Conservation (phyloP, 306 rosid genomes). For the Prinsepia uniflora region DNA sequence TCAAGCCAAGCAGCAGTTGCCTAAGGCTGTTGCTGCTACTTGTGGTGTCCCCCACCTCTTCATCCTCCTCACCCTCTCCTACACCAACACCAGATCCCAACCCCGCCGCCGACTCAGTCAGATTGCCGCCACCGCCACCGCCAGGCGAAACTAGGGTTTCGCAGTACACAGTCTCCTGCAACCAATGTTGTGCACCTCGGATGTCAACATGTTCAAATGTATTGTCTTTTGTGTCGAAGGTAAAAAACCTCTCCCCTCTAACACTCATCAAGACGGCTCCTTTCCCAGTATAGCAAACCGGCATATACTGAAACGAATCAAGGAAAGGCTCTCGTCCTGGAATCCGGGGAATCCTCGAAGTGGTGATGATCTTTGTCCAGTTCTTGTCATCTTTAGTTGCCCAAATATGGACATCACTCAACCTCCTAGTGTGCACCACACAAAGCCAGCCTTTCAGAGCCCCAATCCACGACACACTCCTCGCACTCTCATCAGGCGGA, state of each 20-base stretch:
- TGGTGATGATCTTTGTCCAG: conserved; percentile 28
- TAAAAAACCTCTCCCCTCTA: conserved; percentile 31
- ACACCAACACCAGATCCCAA: neutral
- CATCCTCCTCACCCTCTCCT: neutral
- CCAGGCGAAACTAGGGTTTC: conserved; percentile 42
- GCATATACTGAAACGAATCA: conserved; percentile 22
- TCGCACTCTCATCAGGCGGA: conserved; percentile 16
- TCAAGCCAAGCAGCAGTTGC: conserved; percentile 6
- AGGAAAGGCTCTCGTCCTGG: conserved; percentile 7
- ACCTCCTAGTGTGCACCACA: conserved; percentile 26
- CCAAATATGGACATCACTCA: conserved; percentile 33
- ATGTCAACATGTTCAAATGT: conserved; percentile 19
- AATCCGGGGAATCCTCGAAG: conserved; percentile 15
- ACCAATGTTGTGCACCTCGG: conserved; percentile 25
- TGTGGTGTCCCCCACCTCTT: neutral
- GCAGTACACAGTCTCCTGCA: conserved; percentile 35
- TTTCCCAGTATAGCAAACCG: conserved; percentile 30
- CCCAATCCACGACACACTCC: conserved; percentile 32
- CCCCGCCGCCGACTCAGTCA: neutral
- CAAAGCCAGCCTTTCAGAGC: conserved; percentile 24
- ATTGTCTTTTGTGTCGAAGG: conserved; percentile 20
- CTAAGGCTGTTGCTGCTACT: neutral
- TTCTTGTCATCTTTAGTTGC: conserved; percentile 27
- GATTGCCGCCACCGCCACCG: neutral
- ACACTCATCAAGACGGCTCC: conserved; percentile 35